Base-by-base conservation (phyloP, 441 rosid species). In the Bocquillonia castaneifolia region DNA sequence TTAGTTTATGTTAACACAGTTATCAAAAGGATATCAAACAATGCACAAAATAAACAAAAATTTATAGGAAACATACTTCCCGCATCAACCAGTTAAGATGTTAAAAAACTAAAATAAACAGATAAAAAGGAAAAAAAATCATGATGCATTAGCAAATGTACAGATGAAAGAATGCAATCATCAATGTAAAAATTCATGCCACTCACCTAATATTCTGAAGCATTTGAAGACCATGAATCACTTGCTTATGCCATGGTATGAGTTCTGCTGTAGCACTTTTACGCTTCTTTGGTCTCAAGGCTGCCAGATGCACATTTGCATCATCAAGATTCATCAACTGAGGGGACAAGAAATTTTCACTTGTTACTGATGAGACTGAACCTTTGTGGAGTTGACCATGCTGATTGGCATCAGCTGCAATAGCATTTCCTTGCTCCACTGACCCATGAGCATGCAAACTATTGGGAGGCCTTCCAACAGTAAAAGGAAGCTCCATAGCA, bases 161-260 rank as follows among this genome's bases (percentile, higher is more conserved):
- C 13, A 52, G 48, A 1, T 18, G 59, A 62, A 29, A 62, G 9
- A 58, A 67, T 25, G 51, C 54, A 69, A 23, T 56, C 39, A 51
- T 59, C 51, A 65, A 55, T 10, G 28, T 17, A 28, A 53, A n/a
- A 36, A 42, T 37, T 14, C 32, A 57, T 29, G 10, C 28, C 64
- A 85, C 73, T 53, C 59, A 91, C 98, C 96, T 78, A 66, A 86
- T 82, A 40, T 77, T 81, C 69, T 74, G 88, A 76, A 79, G 86
- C 78, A 79, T 81, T 62, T 25, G 79, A 57, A 74, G 67, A 58
- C 77, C 78, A 59, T 77, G 82, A 44, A 39, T 59, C 66, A 88
- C 80, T 82, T 87, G 96, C 80, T 79, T 82, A 78, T 88, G 83
- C 96, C 92, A 94, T 5, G 96, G 83, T 28, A 81, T 62, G 78